These are phyloP conservation scores for Ehretia macrophylla DNA, from an alignment of 257 asterid species.

Conservation along the genomic window DNA sequence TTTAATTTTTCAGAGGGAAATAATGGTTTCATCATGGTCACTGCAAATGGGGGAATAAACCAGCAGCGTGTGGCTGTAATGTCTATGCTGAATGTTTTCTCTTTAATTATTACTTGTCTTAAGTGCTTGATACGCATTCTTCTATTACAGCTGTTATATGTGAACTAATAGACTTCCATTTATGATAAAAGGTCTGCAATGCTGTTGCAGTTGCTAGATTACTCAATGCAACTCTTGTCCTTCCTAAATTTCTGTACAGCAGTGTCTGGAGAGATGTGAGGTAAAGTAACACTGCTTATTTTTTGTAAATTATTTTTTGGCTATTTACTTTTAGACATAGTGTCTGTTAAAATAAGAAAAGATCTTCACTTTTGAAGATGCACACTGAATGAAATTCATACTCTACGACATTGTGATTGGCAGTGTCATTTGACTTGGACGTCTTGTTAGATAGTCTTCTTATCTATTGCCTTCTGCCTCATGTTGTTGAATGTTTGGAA, in stretches of 20 bases:
- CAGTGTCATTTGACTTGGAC: too few relatives aligned
- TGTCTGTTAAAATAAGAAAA: too few relatives aligned
- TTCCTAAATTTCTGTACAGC: constrained; percentile 90
- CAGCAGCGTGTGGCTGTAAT: constrained; percentile 99
- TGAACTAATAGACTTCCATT: background rate
- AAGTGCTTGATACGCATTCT: background rate
- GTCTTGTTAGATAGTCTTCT: too few relatives aligned
- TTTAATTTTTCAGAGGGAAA: constrained; percentile 52
- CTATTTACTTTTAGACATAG: background rate
- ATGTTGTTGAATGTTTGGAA: too few relatives aligned
- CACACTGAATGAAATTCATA: too few relatives aligned
- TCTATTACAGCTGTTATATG: background rate
- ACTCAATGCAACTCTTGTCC: constrained; percentile 94
- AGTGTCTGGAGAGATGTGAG: constrained; percentile 93
- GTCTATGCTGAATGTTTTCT: constrained; percentile 19
- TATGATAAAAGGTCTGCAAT: constrained; percentile 80
- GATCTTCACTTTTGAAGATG: background rate
- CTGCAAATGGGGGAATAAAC: constrained; percentile 98
- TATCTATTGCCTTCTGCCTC: too few relatives aligned
- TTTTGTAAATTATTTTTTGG: background rate
- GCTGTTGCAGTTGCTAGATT: constrained; percentile 95
- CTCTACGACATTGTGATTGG: too few relatives aligned
- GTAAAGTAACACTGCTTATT: constrained; percentile 32
- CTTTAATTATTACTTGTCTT: constrained; percentile 1
- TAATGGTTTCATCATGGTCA: constrained; percentile 79